These are phyloP conservation scores for Geoglossum glabrum DNA, from an alignment of 495 filamentous ascomycete species.

Conservation along the genomic window DNA sequence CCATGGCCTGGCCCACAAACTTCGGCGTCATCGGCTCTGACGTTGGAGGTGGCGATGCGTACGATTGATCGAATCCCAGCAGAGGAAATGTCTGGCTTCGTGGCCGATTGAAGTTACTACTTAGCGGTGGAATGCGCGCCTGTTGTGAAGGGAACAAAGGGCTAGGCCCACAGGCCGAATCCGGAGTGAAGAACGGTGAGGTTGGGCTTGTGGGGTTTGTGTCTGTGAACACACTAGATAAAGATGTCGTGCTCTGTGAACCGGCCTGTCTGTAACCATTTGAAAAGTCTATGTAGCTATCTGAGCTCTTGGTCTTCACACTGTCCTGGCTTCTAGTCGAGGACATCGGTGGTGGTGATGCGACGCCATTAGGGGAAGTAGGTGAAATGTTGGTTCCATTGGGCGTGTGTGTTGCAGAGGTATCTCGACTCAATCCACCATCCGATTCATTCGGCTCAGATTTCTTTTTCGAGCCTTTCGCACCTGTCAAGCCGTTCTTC, in stretches of 20 bases:
- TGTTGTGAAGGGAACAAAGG: constrained; percentile 50
- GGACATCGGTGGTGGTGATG: constrained; percentile 45
- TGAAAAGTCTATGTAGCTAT: constrained; percentile 26
- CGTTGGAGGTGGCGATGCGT: constrained; percentile 41
- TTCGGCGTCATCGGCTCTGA: constrained; percentile 48
- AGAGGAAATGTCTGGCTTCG: constrained; percentile 85
- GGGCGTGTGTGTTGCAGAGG: constrained; percentile 44
- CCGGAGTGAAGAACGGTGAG: constrained; percentile 67
- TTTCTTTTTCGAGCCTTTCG: constrained; percentile 36
- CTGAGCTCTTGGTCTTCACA: constrained; percentile 26
- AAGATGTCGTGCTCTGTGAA: constrained; percentile 35
- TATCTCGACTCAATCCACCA: constrained; percentile 13
- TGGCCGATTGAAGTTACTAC: constrained; percentile 41
- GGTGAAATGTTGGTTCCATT: constrained; percentile 42
- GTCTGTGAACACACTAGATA: constrained; percentile 33
- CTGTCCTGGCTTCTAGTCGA: constrained; percentile 50
- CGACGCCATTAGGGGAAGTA: constrained; percentile 40
- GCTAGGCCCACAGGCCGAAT: constrained; percentile 36
- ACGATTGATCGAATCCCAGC: constrained; percentile 43
- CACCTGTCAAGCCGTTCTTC: constrained; percentile 62
- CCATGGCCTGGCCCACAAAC: constrained; percentile 14
- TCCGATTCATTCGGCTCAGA: constrained; percentile 26
- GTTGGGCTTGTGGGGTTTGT: constrained; percentile 57
- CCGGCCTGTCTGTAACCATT: constrained; percentile 37
- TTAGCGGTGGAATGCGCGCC: constrained; percentile 34